These are phyloP conservation scores for Acanthamoeba sp. DNA, from an alignment of 208 protist species.

Conservation along the genomic window DNA sequence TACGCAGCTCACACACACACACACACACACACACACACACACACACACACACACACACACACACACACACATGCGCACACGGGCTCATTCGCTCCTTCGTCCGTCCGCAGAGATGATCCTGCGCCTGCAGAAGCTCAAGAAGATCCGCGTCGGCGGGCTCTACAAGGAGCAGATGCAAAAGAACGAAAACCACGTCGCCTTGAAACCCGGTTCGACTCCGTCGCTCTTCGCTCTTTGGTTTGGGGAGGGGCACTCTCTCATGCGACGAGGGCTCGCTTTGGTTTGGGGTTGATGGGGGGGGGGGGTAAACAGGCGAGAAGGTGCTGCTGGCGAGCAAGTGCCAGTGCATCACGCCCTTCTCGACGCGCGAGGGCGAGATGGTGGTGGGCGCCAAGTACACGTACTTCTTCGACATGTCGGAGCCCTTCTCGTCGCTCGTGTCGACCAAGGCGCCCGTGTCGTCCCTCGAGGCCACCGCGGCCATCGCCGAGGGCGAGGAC, in stretches of 20 bases:
- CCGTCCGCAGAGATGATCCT: neutral
- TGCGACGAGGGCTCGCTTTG: no score
- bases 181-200: neutral
- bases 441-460: slow-evolving; percentile 20
- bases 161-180: slow-evolving; percentile 59
- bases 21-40: neutral
- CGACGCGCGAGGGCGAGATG: slow-evolving; percentile 51
- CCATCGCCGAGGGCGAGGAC: slow-evolving; percentile 13
- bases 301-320: slow-evolving; percentile 7
- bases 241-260: no score
- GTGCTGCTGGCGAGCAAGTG: slow-evolving; percentile 16
- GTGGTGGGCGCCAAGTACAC: slow-evolving; percentile 9
- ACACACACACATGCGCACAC: no score
- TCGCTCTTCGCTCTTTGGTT: neutral
- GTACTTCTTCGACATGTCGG: slow-evolving; percentile 66
- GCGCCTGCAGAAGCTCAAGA: slow-evolving; percentile 29
- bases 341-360: slow-evolving; percentile 69
- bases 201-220: slow-evolving; percentile 6
- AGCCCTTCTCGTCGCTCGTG: slow-evolving; percentile 49
- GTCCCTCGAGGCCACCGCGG: neutral
- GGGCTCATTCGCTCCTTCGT: neutral
- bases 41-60: no score
- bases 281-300: no score
- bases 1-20: neutral
- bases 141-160: neutral